phyloP scores from a whole-genome alignment of 176 grass and related monocot species.

The Pontederia crassipes region DNA sequence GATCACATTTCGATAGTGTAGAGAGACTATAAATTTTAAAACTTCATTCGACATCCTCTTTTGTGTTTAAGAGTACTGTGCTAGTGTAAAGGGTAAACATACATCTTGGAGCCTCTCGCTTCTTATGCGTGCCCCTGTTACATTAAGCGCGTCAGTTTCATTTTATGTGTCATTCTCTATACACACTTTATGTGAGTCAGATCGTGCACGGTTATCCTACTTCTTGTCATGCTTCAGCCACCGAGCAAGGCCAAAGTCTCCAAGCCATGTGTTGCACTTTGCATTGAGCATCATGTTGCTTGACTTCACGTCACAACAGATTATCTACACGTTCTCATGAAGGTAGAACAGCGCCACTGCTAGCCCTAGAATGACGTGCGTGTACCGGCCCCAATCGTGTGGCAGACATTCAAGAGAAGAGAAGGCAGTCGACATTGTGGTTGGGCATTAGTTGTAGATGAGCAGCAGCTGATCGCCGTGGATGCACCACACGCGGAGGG shows the following conservation, averaged over 20 bases:
- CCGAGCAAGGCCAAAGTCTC: slow-evolving; percentile 66
- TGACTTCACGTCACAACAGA: slow-evolving; percentile 74
- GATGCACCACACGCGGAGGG: slow-evolving; percentile 67
- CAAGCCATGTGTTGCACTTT: slow-evolving; percentile 65
- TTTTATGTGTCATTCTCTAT: no score
- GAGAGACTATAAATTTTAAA: no score
- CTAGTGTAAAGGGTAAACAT: no score
- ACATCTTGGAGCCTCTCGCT: no score
- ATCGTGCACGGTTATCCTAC: no score
- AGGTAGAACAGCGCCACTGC: slow-evolving; percentile 64
- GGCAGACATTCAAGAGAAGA: slow-evolving; percentile 24
- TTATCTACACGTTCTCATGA: slow-evolving; percentile 72
- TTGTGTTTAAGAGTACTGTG: no score
- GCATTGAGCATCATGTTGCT: slow-evolving; percentile 91
- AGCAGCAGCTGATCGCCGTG: slow-evolving; percentile 50
- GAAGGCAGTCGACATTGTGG: slow-evolving; percentile 56
- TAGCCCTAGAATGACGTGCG: slow-evolving; percentile 41
- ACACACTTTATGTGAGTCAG: no score
- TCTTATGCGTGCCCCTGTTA: no score
- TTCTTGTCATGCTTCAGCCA: no score
- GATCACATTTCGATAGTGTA: no score
- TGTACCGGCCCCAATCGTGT: slow-evolving; percentile 36
- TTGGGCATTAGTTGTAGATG: slow-evolving; percentile 89
- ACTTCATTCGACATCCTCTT: no score
- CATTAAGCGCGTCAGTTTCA: no score